Evolutionary conservation across 345 rosid genomes (phyloP), one percentile per base, ranked within the genome.

Genomic region (Hibiscus syriacus): DNA sequence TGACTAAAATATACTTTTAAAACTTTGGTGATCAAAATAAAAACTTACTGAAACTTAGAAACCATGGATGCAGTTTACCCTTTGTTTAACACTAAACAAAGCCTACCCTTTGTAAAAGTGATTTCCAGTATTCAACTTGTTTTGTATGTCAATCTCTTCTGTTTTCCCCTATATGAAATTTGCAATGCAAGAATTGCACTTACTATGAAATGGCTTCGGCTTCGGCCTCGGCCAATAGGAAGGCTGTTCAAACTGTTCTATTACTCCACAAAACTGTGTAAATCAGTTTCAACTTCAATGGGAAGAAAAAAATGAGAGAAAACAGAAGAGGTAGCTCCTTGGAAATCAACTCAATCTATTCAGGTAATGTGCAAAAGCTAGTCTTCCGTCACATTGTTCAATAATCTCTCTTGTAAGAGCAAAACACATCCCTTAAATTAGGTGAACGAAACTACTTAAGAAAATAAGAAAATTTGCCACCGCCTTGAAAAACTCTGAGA

Each of bases 381-480:
- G 36, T 63, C 36, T 41, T 25, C 19, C 54, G 45, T 43, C 34
- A 25, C 10, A 16, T n/a, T 63, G 67, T 63, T 43, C 67, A 63
- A 14, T 45, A 16, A 64, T 43, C 14, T 6, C 53, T 6, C 67
- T 20, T 20, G 23, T 5, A 58, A 12, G 52, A 25, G 22, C 20
- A 41, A 61, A n/a, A 45, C 41, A 27, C 43, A 29, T 65, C 27
- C 25, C 26, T 25, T 7, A 17, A 10, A 29, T 29, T 48, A 12
- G 17, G 69, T 65, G 23, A 60, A 5, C 64, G 43, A 71, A 71
- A 67, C 39, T 22, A 32, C 55, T 53, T 17, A 13, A 36, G 45
- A 65, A n/a, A n/a, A n/a, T n/a, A n/a, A n/a, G n/a, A n/a, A 73
- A 54, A 17, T 53, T 61, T 65, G 34, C 72, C 76, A 65, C 55